These are phyloP conservation scores for Colletotrichum agaves DNA, from an alignment of 2,329 filamentous ascomycete species.

Conservation along the genomic window DNA sequence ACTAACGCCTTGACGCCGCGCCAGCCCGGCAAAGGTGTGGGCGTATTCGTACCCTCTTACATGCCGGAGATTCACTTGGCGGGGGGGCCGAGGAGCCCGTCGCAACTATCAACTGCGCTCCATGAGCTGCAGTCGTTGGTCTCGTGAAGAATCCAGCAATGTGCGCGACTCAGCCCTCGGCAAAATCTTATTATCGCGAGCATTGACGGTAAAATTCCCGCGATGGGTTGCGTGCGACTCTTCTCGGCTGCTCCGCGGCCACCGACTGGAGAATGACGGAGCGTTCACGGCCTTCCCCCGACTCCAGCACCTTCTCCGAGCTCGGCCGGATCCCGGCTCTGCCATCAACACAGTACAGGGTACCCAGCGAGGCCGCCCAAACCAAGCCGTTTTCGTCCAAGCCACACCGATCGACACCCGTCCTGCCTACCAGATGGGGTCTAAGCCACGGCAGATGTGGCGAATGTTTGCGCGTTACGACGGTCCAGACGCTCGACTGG, in stretches of 20 bases:
- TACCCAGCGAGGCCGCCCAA: constrained; percentile 26
- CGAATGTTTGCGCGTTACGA: constrained; percentile 36
- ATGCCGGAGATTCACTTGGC: not conserved
- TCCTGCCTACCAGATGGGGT: not conserved
- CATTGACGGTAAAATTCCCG: no score
- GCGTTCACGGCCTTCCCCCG: constrained; percentile 4
- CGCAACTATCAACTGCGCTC: not conserved
- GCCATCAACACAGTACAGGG: constrained; percentile 19
- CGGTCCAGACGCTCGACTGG: constrained; percentile 22
- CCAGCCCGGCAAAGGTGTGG: constrained; percentile 16
- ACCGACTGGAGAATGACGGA: constrained; percentile 7
- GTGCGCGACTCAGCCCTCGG: not conserved
- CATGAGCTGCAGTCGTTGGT: not conserved
- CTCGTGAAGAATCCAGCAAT: not conserved
- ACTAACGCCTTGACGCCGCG: constrained; percentile 18
- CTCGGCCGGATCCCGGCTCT: constrained; percentile 21
- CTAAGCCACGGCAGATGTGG: constrained; percentile 28
- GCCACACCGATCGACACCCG: constrained; percentile 31
- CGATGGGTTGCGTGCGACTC: not conserved
- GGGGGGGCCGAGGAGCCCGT: not conserved
- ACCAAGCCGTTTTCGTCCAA: constrained; percentile 1
- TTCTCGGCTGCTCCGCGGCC: not conserved
- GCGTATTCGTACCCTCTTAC: constrained; percentile 11
- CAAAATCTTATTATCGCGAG: not conserved
- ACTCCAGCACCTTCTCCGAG: constrained; percentile 1